phyloP scores from a whole-genome alignment of 805 yeast species.

The Scheffersomyces stipitis region DNA sequence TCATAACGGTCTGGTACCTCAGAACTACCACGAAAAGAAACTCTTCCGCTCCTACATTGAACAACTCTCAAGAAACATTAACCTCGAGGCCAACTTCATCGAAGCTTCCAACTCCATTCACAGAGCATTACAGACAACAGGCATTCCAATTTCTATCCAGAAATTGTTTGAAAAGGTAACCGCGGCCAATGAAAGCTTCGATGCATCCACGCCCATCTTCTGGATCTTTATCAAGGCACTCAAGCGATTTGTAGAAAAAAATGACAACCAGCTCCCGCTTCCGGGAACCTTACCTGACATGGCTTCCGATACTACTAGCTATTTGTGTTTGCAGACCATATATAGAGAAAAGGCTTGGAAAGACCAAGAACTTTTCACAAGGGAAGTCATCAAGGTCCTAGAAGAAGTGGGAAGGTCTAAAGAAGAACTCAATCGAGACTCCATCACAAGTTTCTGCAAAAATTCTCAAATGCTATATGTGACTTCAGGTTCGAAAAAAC shows the following conservation, averaged over 20 bases:
- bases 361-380: slow-evolving; percentile 48
- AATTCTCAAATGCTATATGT: slow-evolving; percentile 56
- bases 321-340: slow-evolving; percentile 54
- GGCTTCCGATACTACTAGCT: slow-evolving; percentile 72
- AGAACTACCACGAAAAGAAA: slow-evolving; percentile 39
- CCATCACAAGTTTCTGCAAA: slow-evolving; percentile 55
- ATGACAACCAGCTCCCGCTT: slow-evolving; percentile 55
- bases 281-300: slow-evolving; percentile 83
- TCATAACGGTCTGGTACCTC: slow-evolving; percentile 32
- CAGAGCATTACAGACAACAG: slow-evolving; percentile 37
- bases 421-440: slow-evolving; percentile 31
- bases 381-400: slow-evolving; percentile 27
- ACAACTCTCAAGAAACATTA: slow-evolving; percentile 44
- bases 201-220: slow-evolving; percentile 36
- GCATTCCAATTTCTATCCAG: slow-evolving; percentile 28
- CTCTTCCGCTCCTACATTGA: slow-evolving; percentile 38
- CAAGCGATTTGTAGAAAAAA: slow-evolving; percentile 41
- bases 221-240: slow-evolving; percentile 66
- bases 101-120: slow-evolving; percentile 38
- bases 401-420: slow-evolving; percentile 23
- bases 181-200: slow-evolving; percentile 13
- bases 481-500: slow-evolving; percentile 42
- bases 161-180: slow-evolving; percentile 23
- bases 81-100: slow-evolving; percentile 48
- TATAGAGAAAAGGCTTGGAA: slow-evolving; percentile 54